These are phyloP conservation scores for Magnaporthales sp. DNA, from an alignment of 2,329 filamentous ascomycete genomes.

Conservation along the genomic window DNA sequence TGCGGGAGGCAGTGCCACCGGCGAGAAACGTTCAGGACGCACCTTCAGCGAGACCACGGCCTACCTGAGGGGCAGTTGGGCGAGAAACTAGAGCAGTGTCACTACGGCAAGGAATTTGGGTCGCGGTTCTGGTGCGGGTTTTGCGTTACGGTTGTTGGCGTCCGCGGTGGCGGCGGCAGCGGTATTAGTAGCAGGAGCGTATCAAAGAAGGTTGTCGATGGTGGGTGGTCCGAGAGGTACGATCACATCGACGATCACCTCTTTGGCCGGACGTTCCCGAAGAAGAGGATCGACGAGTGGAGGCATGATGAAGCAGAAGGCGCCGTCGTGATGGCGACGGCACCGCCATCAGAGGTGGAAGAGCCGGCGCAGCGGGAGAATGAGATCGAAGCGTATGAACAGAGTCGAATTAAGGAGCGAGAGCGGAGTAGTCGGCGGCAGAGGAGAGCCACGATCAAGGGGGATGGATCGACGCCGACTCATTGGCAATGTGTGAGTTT, in stretches of 20 bases:
- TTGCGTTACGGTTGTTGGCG: constrained; percentile 50
- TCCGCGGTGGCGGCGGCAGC: constrained; percentile 16
- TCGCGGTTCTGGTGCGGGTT: constrained; percentile 82
- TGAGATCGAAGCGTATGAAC: not conserved
- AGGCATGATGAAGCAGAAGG: constrained; percentile 19
- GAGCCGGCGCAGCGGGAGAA: not conserved
- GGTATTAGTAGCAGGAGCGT: constrained; percentile 28
- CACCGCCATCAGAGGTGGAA: not conserved
- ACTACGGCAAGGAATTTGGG: constrained; percentile 56
- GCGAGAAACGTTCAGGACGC: constrained; percentile 49
- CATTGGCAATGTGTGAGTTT: not conserved
- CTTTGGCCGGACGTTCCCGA: constrained; percentile 35
- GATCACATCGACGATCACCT: constrained; percentile 73
- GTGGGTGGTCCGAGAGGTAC: constrained; percentile 33
- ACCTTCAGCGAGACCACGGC: constrained; percentile 47
- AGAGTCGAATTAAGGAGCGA: not conserved
- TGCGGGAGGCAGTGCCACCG: constrained; percentile 55
- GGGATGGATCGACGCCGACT: not conserved
- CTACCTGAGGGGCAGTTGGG: constrained; percentile 25
- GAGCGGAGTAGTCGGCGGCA: not conserved
- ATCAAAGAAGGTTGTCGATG: constrained; percentile 17
- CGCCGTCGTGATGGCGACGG: not conserved
- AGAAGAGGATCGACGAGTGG: constrained; percentile 49
- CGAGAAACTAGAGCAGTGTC: constrained; percentile 40
- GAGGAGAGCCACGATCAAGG: not conserved